Evolutionary conservation across 371 early-diverging fungal species (phyloP).

Genomic region (Zopfochytrium polystomum): DNA sequence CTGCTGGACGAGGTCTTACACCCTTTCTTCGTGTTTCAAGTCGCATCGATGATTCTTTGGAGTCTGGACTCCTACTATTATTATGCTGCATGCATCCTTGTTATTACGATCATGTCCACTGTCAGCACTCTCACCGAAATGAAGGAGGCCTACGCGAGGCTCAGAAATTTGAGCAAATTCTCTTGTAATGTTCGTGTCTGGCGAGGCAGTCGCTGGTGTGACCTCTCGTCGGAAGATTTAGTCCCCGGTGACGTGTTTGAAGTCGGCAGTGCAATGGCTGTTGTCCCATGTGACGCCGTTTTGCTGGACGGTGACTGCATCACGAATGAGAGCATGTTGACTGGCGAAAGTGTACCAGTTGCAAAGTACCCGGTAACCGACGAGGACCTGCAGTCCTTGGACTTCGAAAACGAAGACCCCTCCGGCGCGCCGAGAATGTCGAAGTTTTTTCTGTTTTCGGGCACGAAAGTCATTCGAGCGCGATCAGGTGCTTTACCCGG

Average conservation of each 20-base stretch:
- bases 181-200: constrained; percentile 74
- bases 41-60: constrained; percentile 88
- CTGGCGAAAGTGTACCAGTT: constrained; percentile 88
- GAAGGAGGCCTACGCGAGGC: constrained; percentile 69
- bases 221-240: constrained; percentile 76
- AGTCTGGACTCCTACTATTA: constrained; percentile 89
- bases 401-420: constrained; percentile 61
- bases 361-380: constrained; percentile 78
- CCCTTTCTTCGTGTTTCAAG: constrained; percentile 95
- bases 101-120: constrained; percentile 78
- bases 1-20: constrained; percentile 86
- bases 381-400: constrained; percentile 64
- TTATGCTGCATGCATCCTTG: constrained; percentile 88
- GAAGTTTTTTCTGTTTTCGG: constrained; percentile 83
- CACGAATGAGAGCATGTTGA: constrained; percentile 97
- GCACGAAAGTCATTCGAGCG: constrained; percentile 89
- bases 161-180: constrained; percentile 84
- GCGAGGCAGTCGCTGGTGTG: constrained; percentile 65
- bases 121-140: constrained; percentile 81
- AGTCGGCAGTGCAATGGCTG: constrained; percentile 44
- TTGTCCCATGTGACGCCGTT: constrained; percentile 92
- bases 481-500: constrained; percentile 39
- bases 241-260: constrained; percentile 95
- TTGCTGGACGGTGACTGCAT: constrained; percentile 96
- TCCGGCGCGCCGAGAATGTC: constrained; percentile 68